Base-by-base conservation (phyloP, 2,329 filamentous ascomycete genomes). In the Diplodia seriata region DNA sequence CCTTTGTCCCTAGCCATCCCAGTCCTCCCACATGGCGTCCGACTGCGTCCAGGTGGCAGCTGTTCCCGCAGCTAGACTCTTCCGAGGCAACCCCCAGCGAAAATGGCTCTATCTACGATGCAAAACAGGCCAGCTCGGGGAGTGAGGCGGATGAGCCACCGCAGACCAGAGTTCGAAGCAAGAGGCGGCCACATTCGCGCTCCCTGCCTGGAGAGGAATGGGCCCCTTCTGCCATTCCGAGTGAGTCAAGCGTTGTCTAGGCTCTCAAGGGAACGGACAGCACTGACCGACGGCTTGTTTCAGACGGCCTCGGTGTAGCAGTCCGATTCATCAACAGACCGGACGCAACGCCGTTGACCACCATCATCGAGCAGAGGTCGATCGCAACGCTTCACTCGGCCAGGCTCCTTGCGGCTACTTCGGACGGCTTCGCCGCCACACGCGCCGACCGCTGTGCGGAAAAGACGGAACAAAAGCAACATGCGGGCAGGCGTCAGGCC, bases 341-440 rank as follows among this genome's bases (percentile, higher is more conserved):
- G 43, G 75, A 77, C 70, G 78, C 77, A 65, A 77, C 73, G 43
- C 78, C 78, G 14, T 77, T 83, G n/a, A 78, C 77, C 33, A 81
- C 80, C 15, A 83, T 83, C 68, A 71, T 78, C 49, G 81, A 83
- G 71, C 79, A 79, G 62, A 74, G 73, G 68, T 83, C 81, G 15
- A 73, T 76, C 54, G 78, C 78, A 14, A 81, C 80, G 11, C 73
- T 83, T 29, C 74, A 75, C 54, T 79, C 79, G 9, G 40, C 29
- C 5, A 51, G 29, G 33, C 55, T 49, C 33, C 47, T 55, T 18
- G 36, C 40, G 7, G 38, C 51, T 9, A 36, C 29, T 53, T 33
- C 53, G 31, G 20, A 43, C 43, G n/a, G n/a, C 26, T 26, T 26
- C 26, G 26, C 26, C 26, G 26, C 26, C 26, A 26, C 26, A 26